Evolutionary conservation across 2,329 filamentous ascomycete species (phyloP).

Genomic region (Trichoderma gracile): DNA sequence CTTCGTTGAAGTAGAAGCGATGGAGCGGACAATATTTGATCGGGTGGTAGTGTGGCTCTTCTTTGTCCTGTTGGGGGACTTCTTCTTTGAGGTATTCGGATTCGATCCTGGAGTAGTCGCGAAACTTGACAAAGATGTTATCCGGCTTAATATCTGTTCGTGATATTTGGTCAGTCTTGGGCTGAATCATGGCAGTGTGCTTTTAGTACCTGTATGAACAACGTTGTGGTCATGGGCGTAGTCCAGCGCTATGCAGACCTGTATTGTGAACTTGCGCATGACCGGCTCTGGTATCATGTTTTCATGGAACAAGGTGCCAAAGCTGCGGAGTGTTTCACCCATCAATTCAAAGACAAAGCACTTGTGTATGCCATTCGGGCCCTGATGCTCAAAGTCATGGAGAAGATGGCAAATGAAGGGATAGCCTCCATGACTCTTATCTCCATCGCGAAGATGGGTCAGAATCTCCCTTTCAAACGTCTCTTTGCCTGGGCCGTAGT

Average conservation of each 20-base stretch:
- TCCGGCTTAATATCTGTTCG: constrained; percentile 3
- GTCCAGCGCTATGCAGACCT: background rate
- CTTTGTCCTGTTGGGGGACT: background rate
- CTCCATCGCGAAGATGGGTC: background rate
- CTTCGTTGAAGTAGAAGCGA: background rate
- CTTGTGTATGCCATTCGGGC: background rate
- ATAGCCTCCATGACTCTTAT: background rate
- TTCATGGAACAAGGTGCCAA: background rate
- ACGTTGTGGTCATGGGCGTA: constrained; percentile 3
- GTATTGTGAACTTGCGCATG: background rate
- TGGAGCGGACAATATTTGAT: background rate
- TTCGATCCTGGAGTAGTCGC: background rate
- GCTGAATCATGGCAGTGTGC: too few species aligned
- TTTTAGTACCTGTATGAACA: constrained; percentile 14
- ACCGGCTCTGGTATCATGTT: background rate
- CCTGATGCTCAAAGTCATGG: constrained; percentile 6
- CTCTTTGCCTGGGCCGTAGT: background rate
- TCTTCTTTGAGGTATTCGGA: background rate
- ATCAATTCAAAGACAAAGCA: constrained; percentile 17
- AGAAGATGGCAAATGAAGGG: background rate
- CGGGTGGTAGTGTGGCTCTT: background rate
- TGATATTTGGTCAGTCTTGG: background rate
- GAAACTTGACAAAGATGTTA: constrained; percentile 16
- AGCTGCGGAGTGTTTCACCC: background rate
- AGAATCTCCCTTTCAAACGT: background rate